Base-by-base conservation (phyloP, 495 filamentous ascomycete genomes). In the Penicillium simplicissimum region DNA sequence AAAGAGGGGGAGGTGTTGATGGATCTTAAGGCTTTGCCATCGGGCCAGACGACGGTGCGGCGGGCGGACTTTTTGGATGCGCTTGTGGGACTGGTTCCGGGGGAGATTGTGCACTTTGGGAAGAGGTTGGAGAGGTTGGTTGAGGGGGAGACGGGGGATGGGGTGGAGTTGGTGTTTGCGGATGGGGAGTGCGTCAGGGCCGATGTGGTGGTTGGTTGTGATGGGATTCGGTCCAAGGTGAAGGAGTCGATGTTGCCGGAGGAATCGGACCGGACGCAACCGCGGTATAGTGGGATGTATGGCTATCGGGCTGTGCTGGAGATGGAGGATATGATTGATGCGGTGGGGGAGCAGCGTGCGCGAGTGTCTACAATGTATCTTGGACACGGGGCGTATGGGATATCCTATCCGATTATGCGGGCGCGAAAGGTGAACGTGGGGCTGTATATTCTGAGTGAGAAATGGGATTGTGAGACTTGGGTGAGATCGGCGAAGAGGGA, bases 401-500 rank as follows among this genome's bases (percentile, higher is more conserved):
- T 90, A 14, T 89, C 87, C 0, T 90, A 86, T 67, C 87, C 88
- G 0, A 87, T 90, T 33, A 82, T 85, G 66, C 77, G 81, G 21
- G 88, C 84, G 6, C 74, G 82, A 65, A 85, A 82, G 11, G 84
- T 90, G 64, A 90, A 91, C 62, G 80, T 86, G 0, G 77, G 73
- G 62, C 77, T 70, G 68, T 84, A 64, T 79, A 81, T 73, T 40
- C 67, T 74, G 55, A 73, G 68, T n/a, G 66, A 75, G 42, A 70
- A 69, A 28, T 86, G 76, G 81, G 70, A 85, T 17, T 57, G 74
- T 51, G 74, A 81, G 25, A 73, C 74, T 21, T 90, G 88, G 87
- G 83, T 90, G 8, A 74, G 83, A 8, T 73, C 76, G 11, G 78
- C 80, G 11, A 76, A 76, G 1, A 84, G 80, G 55, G 82, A 86